phyloP scores from a whole-genome alignment of 164 flowering plant genomes.

The Sextonia rubra region DNA sequence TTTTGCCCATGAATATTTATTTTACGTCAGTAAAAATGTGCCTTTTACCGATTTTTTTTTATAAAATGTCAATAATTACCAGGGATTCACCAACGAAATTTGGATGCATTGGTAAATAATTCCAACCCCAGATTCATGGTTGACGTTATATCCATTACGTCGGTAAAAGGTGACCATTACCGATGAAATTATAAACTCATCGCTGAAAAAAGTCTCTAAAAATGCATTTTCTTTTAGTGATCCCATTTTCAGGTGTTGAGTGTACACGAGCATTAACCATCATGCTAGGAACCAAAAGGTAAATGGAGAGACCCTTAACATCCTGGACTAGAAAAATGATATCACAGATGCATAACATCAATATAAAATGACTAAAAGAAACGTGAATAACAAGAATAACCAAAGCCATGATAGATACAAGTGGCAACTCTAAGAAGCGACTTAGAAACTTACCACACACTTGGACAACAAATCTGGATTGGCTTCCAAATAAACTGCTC shows the following conservation, averaged over 20 bases:
- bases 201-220: too few species aligned
- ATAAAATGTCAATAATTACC: too few species aligned
- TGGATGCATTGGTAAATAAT: too few species aligned
- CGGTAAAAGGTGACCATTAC: too few species aligned
- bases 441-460: slow-evolving; percentile 51
- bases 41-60: too few species aligned
- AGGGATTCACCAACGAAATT: too few species aligned
- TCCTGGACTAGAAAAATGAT: slow-evolving; percentile 61
- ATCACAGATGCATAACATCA: slow-evolving; percentile 5
- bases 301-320: slow-evolving; percentile 81
- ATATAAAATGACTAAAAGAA: background rate
- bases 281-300: slow-evolving; percentile 97
- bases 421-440: background rate
- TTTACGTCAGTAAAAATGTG: too few species aligned
- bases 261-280: slow-evolving; percentile 82
- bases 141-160: too few species aligned
- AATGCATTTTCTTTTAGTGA: too few species aligned
- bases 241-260: slow-evolving; percentile 77
- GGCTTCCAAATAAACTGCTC: slow-evolving; percentile 61
- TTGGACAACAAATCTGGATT: slow-evolving; percentile 63
- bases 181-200: too few species aligned
- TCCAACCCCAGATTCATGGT: too few species aligned
- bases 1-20: too few species aligned
- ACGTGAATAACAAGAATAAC: background rate
- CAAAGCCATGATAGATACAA: background rate